phyloP scores from a whole-genome alignment of 139 green algal species.

The Chlorella sp. region DNA sequence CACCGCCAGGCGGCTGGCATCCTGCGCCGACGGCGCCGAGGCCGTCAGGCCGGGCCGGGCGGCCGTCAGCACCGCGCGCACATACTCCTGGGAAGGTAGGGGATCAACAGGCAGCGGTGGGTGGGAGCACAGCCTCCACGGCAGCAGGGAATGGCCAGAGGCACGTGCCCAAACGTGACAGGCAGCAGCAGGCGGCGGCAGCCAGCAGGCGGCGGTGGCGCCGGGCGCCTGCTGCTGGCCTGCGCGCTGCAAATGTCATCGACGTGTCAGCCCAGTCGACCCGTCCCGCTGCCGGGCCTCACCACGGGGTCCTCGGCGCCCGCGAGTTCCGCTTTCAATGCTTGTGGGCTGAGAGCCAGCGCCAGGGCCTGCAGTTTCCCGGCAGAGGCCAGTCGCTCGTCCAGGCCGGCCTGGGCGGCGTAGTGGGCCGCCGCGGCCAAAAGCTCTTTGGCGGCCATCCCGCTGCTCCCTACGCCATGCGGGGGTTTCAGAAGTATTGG shows the following conservation, averaged over 20 bases:
- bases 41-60: not conserved
- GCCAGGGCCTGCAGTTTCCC: not conserved
- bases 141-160: not conserved
- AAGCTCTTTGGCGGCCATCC: not conserved
- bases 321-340: no score
- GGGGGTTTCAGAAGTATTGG: no score
- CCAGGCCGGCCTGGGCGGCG: not conserved
- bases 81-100: not conserved
- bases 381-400: not conserved
- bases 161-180: not conserved
- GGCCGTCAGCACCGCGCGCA: conserved; percentile 8
- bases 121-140: not conserved
- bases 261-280: no score
- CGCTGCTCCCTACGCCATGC: not conserved
- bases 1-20: not conserved
- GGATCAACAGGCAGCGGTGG: no score
- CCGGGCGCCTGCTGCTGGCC: no score
- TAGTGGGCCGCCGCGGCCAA: not conserved
- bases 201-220: not conserved
- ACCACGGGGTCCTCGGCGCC: no score
- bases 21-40: not conserved
- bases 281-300: no score
- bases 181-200: conserved; percentile 1
- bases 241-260: no score
- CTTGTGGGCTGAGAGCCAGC: not conserved